A percentile compares a stretch with the other conserved stretches of the same genome.
phyloP scores from a whole-genome alignment of 345 rosid genomes.

The Rhodamnia rubescens region DNA sequence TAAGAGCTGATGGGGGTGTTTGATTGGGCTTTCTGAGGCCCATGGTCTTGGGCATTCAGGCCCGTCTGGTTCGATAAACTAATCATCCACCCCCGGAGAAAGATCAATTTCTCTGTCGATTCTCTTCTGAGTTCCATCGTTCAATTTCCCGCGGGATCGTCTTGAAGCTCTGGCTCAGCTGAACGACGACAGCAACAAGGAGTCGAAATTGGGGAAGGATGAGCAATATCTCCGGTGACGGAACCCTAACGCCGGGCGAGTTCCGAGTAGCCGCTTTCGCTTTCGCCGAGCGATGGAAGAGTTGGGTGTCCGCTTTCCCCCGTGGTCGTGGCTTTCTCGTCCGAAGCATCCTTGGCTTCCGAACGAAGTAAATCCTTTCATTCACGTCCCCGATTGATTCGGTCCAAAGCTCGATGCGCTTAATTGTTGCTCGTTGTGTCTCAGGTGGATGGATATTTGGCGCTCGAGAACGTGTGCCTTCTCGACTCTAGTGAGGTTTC shows the following conservation, averaged over 20 bases:
- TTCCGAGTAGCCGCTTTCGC: constrained; percentile 34
- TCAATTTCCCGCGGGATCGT: no score
- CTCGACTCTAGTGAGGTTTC: constrained; percentile 29
- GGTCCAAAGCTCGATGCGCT: background rate
- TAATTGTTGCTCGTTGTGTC: background rate
- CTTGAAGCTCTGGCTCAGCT: background rate
- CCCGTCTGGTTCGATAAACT: background rate
- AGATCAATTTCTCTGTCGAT: no score
- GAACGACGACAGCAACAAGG: fast-evolving
- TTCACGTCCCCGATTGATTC: background rate
- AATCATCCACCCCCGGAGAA: no score
- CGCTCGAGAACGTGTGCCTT: constrained; percentile 42
- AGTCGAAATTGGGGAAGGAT: background rate
- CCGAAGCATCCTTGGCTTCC: constrained; percentile 19
- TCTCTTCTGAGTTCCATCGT: no score
- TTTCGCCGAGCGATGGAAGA: constrained; percentile 48
- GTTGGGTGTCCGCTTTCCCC: constrained; percentile 14
- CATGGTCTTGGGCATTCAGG: background rate
- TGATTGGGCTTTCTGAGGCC: background rate
- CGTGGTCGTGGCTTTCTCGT: constrained; percentile 53
- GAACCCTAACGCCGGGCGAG: constrained; percentile 37
- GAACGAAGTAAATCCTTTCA: background rate
- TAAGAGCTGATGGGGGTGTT: background rate
- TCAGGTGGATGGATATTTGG: constrained; percentile 51
- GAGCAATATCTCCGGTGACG: constrained; percentile 17